phyloP scores from a whole-genome alignment of 225 moss, liverwort and hornwort genomes.

The Climacium dendroides region DNA sequence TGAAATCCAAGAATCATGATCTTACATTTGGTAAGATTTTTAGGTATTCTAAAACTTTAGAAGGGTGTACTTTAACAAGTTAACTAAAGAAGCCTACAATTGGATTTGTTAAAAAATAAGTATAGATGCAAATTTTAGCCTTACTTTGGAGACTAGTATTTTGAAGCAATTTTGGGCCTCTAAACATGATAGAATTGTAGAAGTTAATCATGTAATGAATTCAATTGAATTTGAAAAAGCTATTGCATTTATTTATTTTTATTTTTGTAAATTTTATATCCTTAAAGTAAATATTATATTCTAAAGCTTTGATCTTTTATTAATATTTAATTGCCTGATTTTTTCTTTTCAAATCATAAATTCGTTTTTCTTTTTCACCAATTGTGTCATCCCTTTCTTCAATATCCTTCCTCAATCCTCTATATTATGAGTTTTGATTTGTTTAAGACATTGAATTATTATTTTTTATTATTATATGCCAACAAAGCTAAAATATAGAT shows the following conservation, averaged over 20 bases:
- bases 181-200: background rate
- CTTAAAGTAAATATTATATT: no score
- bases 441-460: background rate
- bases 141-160: background rate
- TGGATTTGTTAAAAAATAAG: background rate
- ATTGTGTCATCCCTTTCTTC: conserved; percentile 81
- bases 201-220: background rate
- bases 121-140: background rate
- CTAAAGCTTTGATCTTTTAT: background rate
- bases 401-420: conserved; percentile 67
- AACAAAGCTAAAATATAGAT: background rate
- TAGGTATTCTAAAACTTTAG: no score
- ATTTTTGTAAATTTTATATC: background rate
- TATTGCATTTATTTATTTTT: no score
- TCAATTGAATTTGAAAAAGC: accelerated
- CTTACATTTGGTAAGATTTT: background rate
- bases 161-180: background rate
- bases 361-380: conserved; percentile 63
- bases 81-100: accelerated
- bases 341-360: conserved; percentile 74
- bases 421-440: background rate
- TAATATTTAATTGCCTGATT: conserved; percentile 21
- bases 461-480: accelerated
- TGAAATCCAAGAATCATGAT: background rate
- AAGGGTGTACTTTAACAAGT: background rate